Evolutionary conservation across 1,284 basidiomycete genomes (phyloP), one percentile per base, ranked within the genome.

Genomic region (Xanthoconium separans): DNA sequence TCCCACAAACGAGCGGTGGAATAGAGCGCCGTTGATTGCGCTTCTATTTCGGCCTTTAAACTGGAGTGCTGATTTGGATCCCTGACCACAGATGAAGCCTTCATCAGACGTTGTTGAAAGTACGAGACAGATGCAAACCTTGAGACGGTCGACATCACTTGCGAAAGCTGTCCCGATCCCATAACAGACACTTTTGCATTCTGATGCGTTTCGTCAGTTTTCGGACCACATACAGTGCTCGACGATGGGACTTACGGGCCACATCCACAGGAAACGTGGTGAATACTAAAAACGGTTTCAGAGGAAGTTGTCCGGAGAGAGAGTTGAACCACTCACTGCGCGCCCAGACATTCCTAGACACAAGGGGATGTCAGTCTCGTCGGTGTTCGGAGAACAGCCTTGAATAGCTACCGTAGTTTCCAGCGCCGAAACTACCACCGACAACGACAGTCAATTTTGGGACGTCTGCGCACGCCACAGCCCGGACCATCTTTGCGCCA

Each of bases 401-500:
- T 24, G 34, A 40, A 43, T 51, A 58, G 47, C 24, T 53, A 85
- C 92, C 94, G 65, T 97, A 98, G 73, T 96, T 97, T 11, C 95
- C 95, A 15, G 95, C 95, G 46, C 93, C 93, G 69, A 94, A 97
- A 67, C 90, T 94, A 48, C 95, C 95, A 37, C 95, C 95, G n/a
- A 97, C 89, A 48, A 97, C 79, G 40, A 98, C 89, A 0, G 95
- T 97, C 58, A 96, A 79, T 73, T 98, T 98, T 27, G 95, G 94
- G 13, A 97, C 94, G 61, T 95, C 87, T 44, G 93, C 91, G 68
- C 92, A 93, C 1, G 95, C 95, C 11, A 98, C 95, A 1, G 95
- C 95, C 52, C 95, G 85, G 55, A 98, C 95, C 93, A 98, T 96
- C 80, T 98, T 98, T 16, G 95, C 95, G 30, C 95, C 95, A 68